Conservation (phyloP, 495 filamentous ascomycete species). For the Polyplosphaeria fusca region DNA sequence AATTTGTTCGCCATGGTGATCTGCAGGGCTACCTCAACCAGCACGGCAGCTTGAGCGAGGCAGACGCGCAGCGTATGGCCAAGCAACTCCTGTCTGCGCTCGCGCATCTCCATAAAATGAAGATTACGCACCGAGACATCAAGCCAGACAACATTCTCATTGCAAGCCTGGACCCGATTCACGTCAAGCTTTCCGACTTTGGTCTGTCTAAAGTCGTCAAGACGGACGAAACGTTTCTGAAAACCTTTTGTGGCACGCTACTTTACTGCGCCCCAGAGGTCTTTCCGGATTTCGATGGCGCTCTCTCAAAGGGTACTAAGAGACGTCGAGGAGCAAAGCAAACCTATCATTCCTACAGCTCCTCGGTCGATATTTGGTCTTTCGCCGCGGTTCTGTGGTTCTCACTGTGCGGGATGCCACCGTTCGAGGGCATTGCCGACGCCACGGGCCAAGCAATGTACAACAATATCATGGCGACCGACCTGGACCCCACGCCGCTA, state of each 20-base stretch:
- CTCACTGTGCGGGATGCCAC: slow-evolving; percentile 68
- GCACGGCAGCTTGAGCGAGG: slow-evolving; percentile 61
- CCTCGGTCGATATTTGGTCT: slow-evolving; percentile 93
- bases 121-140: slow-evolving; percentile 93
- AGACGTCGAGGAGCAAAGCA: slow-evolving; percentile 52
- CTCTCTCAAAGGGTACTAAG: slow-evolving; percentile 42
- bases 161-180: slow-evolving; percentile 63
- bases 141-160: slow-evolving; percentile 98
- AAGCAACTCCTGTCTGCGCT: slow-evolving; percentile 76
- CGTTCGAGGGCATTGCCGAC: slow-evolving; percentile 68
- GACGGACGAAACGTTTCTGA: slow-evolving; percentile 82
- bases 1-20: slow-evolving; percentile 82
- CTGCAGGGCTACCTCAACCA: slow-evolving; percentile 66
- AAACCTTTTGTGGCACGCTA: slow-evolving; percentile 94
- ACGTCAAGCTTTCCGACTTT: slow-evolving; percentile 93
- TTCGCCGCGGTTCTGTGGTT: slow-evolving; percentile 87
- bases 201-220: slow-evolving; percentile 89
- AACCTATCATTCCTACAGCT: slow-evolving; percentile 58
- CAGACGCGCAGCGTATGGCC: slow-evolving; percentile 64
- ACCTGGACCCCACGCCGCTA: slow-evolving; percentile 61
- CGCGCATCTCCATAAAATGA: slow-evolving; percentile 78
- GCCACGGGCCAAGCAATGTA: slow-evolving; percentile 62
- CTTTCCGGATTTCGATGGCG: slow-evolving; percentile 68
- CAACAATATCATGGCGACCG: slow-evolving; percentile 74
- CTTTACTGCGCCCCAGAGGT: slow-evolving; percentile 96